Evolutionary conservation across 2,329 filamentous ascomycete genomes (phyloP).

Genomic region (Pseudogymnoascus sp.): DNA sequence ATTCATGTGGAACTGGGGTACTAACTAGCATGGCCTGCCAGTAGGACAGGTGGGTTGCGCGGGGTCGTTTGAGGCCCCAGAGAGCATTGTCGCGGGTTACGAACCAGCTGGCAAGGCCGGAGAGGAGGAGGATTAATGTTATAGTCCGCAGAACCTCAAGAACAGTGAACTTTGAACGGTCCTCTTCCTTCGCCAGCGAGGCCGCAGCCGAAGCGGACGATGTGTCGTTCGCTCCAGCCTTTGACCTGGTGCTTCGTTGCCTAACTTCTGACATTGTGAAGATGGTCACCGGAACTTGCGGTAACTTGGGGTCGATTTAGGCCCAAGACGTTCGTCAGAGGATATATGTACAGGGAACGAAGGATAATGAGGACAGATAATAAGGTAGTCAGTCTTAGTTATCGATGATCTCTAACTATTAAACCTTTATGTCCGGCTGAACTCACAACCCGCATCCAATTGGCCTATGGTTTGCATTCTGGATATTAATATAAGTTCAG

Average conservation of each 20-base stretch:
- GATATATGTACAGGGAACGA: background rate
- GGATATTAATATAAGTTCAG: constrained; percentile 3
- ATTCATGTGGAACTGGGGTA: background rate
- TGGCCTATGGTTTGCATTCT: background rate
- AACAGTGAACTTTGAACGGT: constrained; percentile 19
- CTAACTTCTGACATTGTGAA: constrained; percentile 17
- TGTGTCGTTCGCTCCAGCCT: constrained; percentile 8
- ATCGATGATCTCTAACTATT: background rate
- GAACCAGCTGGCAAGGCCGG: constrained; percentile 24
- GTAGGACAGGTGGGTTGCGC: constrained; percentile 19
- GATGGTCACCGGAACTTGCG: background rate
- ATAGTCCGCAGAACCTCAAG: constrained; percentile 24
- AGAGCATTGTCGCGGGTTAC: constrained; percentile 25
- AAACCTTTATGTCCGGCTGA: background rate
- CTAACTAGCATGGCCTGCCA: constrained; percentile 23
- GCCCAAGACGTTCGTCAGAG: background rate
- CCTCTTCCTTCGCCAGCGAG: constrained; percentile 22
- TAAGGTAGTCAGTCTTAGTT: background rate
- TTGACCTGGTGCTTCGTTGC: constrained; percentile 12
- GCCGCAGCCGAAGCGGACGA: background rate
- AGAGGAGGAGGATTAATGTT: constrained; percentile 23
- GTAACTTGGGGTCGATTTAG: background rate
- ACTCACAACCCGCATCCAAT: background rate
- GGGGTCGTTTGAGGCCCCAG: constrained; percentile 24
- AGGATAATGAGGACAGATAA: constrained; percentile 2